phyloP scores from a whole-genome alignment of 208 protist genomes.

The Trypanosoma lewisi region DNA sequence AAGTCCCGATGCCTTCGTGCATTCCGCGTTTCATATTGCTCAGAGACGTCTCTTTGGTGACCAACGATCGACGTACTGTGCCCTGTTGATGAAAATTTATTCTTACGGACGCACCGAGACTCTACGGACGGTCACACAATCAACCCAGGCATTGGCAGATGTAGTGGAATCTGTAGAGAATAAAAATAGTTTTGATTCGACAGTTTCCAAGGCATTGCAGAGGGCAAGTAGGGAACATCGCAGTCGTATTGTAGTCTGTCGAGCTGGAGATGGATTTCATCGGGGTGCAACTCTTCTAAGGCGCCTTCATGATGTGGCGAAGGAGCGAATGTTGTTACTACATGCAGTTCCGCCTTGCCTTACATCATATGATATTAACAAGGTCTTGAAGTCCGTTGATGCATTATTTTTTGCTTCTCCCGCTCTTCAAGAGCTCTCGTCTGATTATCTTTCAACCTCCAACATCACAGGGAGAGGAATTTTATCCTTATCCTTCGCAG shows the following conservation, averaged over 20 bases:
- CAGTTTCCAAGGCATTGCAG: constrained; percentile 5
- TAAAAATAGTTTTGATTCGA: constrained; percentile 3
- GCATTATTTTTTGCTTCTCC: constrained; percentile 19
- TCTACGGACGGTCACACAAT: constrained; percentile 17
- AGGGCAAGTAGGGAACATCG: constrained; percentile 15
- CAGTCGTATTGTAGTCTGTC: constrained; percentile 8
- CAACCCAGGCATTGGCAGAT: constrained; percentile 13
- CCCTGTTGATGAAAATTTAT: constrained; percentile 28
- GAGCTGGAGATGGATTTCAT: constrained; percentile 23
- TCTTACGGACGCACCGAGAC: constrained; percentile 26
- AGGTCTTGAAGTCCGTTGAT: constrained; percentile 2
- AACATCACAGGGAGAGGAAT: constrained; percentile 24
- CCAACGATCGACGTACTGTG: constrained; percentile 27
- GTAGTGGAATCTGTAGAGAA: constrained; percentile 1
- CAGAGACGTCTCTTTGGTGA: constrained; percentile 26
- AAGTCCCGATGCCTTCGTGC: constrained; percentile 32
- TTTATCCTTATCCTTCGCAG: constrained; percentile 19
- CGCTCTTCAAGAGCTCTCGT: constrained; percentile 17
- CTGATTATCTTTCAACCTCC: constrained; percentile 29
- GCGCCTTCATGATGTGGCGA: constrained; percentile 13
- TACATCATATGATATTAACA: constrained; percentile 7
- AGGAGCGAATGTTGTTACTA: constrained; percentile 12
- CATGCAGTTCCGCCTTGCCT: background rate
- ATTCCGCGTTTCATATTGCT: constrained; percentile 26
- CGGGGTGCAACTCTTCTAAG: constrained; percentile 12